Evolutionary conservation across 495 filamentous ascomycete genomes (phyloP), one percentile per base, ranked within the genome.

Genomic region (Pseudevernia furfuracea): DNA sequence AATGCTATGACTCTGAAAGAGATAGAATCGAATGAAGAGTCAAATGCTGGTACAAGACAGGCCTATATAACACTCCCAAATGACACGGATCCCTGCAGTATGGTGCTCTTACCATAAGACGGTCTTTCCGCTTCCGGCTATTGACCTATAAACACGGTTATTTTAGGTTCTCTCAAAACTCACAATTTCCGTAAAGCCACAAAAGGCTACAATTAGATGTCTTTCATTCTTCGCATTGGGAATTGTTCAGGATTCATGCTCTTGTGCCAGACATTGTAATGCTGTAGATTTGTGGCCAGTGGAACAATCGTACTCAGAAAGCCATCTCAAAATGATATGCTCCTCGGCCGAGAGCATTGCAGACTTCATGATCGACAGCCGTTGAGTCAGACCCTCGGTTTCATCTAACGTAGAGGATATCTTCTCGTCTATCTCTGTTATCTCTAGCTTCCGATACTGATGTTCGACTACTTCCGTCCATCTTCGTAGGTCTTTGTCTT

Each of bases 171-270:
- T n/a, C n/a, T n/a, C n/a, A n/a, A n/a, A n/a, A 74, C 59, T 65
- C 39, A 67, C 66, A 62, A 8, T 36, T 53, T 37, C 66, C 66
- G 55, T 64, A 55, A 1, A 67, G 56, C 66, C 66, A 67, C 46
- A 63, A 44, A 21, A 64, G 34, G 36, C 66, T 67, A 12, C n/a
- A 10, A 7, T 44, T 43, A 19, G 44, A 60, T 30, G 25, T 36
- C 12, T 56, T 59, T 61, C 66, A 67, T 10, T 19, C 10, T 17
- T 14, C 25, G 36, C 60, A 64, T 11, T 10, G 19, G 1, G 19
- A 41, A 1, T 21, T 48, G 55, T 44, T 34, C 0, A 67, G 30
- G 15, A 64, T 60, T 61, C 66, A 67, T 36, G 25, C 25, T 8
- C 66, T 56, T 19, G 61, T 59, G 7, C 30, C 61, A 19, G 30